These are phyloP conservation scores for Eremomyces bilateralis DNA, from an alignment of 495 filamentous ascomycete species.

Conservation along the genomic window DNA sequence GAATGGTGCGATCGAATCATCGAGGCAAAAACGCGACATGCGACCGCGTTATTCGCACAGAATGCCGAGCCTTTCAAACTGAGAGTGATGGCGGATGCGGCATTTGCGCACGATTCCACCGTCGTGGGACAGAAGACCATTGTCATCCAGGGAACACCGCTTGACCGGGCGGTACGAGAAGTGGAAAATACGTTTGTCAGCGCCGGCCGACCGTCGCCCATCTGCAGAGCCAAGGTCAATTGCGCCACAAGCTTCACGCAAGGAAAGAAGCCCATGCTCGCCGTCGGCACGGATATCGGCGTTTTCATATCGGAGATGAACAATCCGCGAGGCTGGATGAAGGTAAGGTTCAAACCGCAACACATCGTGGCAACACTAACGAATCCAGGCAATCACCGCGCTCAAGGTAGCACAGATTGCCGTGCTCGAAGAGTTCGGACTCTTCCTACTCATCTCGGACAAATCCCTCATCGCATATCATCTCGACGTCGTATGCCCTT, in stretches of 20 bases:
- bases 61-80: constrained; percentile 93
- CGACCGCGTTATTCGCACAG: constrained; percentile 66
- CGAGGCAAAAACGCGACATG: constrained; percentile 83
- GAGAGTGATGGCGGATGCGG: constrained; percentile 75
- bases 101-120: constrained; percentile 65
- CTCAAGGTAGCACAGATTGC: constrained; percentile 74
- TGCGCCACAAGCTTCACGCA: constrained; percentile 78
- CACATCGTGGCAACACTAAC: too few species aligned
- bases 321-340: constrained; percentile 74
- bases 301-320: constrained; percentile 70
- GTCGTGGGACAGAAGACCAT: constrained; percentile 25
- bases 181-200: constrained; percentile 54
- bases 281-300: constrained; percentile 86
- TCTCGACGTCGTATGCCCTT: constrained; percentile 67
- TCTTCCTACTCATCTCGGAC: constrained; percentile 78
- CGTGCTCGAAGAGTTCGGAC: constrained; percentile 83
- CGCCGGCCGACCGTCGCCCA: constrained; percentile 42
- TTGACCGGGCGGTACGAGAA: constrained; percentile 76
- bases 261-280: constrained; percentile 65
- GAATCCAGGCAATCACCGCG: constrained; percentile 42
- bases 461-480: constrained; percentile 86
- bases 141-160: constrained; percentile 65
- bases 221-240: constrained; percentile 70
- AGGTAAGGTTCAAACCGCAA: too few species aligned
- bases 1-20: constrained; percentile 91